These are phyloP conservation scores for Flaveria linearis DNA, from an alignment of 129 eudicot species.

Conservation along the genomic window DNA sequence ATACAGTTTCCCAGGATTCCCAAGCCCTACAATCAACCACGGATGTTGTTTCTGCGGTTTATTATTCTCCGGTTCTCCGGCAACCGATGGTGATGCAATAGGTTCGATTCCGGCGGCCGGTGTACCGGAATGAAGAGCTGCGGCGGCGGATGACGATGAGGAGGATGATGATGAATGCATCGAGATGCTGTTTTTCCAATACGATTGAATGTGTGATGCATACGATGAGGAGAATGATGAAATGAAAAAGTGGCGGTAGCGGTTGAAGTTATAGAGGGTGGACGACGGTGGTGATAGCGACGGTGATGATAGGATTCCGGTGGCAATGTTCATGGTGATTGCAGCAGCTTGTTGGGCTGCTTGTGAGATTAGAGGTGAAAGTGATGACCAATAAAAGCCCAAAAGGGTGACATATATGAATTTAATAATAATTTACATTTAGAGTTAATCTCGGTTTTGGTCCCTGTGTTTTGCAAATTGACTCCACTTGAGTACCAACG, in stretches of 20 bases:
- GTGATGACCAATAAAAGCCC: not conserved
- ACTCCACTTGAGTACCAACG: too few species aligned
- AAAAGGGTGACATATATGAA: not conserved
- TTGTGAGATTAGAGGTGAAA: not conserved
- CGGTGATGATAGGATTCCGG: conserved; percentile 31
- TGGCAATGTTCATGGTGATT: conserved; percentile 29
- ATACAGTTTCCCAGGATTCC: conserved; percentile 81
- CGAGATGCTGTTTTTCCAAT: conserved; percentile 7
- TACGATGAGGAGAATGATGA: conserved; percentile 28
- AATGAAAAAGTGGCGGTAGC: conserved; percentile 4
- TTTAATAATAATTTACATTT: too few species aligned
- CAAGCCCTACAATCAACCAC: conserved; percentile 96
- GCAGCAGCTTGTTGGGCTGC: conserved; percentile 22
- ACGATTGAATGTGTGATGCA: conserved; percentile 24
- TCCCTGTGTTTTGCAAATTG: too few species aligned
- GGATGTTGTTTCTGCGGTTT: conserved; percentile 52
- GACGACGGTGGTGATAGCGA: conserved; percentile 17
- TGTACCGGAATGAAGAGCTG: not conserved
- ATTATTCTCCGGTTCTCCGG: conserved; percentile 18
- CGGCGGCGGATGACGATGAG: conserved; percentile 20
- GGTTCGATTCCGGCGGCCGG: conserved; percentile 19
- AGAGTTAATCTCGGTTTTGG: too few species aligned
- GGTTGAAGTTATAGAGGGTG: conserved; percentile 18
- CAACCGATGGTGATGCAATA: conserved; percentile 13
- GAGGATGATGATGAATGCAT: conserved; percentile 31